Percentiles rank a stretch among this genome's conserved stretches.
Evolutionary conservation across 1,284 basidiomycete species (phyloP).

Genomic region (Ceratobasidium sp.): DNA sequence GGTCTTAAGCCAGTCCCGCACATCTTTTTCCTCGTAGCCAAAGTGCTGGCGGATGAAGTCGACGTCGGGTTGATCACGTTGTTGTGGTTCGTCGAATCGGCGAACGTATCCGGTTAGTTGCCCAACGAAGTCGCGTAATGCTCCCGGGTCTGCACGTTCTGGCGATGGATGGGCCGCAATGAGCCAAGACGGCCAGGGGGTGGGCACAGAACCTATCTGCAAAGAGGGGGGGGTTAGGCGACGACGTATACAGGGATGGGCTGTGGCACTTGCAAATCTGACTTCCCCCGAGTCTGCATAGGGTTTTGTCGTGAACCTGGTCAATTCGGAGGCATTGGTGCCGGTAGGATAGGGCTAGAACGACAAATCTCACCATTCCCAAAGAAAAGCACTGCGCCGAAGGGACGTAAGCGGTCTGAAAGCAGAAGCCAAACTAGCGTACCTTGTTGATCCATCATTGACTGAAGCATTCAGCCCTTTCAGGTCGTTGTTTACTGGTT

Average conservation of each 20-base stretch:
- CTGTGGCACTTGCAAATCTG: conserved; percentile 73
- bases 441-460: conserved; percentile 77
- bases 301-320: conserved; percentile 91
- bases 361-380: conserved; percentile 74
- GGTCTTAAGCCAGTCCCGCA: conserved; percentile 83
- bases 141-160: conserved; percentile 62
- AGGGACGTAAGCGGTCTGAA: neutral
- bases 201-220: conserved; percentile 87
- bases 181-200: conserved; percentile 97
- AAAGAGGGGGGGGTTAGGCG: neutral
- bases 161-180: conserved; percentile 82
- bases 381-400: conserved; percentile 78
- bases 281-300: conserved; percentile 85
- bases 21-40: conserved; percentile 82
- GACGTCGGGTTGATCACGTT: conserved; percentile 69
- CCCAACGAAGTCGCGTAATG: conserved; percentile 71
- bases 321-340: neutral
- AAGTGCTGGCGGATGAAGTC: conserved; percentile 82
- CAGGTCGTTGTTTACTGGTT: conserved; percentile 87
- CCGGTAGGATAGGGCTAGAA: neutral
- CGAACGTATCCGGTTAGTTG: conserved; percentile 72
- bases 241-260: no score
- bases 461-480: conserved; percentile 90
- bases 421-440: neutral
- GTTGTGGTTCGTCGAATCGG: conserved; percentile 69